A percentile compares a stretch with the other conserved stretches of the same genome.
phyloP scores from a whole-genome alignment of 2,329 filamentous ascomycete genomes.

The Beauveria australis region DNA sequence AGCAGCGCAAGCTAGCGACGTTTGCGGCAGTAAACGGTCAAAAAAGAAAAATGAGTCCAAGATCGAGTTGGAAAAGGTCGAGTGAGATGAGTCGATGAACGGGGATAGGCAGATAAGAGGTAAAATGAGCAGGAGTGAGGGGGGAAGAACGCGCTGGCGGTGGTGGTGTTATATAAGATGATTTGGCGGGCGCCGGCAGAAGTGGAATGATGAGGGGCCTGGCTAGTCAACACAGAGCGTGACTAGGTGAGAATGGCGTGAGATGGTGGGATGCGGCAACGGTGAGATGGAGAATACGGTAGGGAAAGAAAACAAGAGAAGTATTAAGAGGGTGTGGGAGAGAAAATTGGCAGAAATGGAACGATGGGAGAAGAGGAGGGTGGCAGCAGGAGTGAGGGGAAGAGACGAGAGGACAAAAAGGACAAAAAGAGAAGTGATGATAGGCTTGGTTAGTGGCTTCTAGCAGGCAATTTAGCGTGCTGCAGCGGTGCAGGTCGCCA shows the following conservation, averaged over 20 bases:
- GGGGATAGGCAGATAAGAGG: not conserved
- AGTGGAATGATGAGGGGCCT: not conserved
- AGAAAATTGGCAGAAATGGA: not conserved
- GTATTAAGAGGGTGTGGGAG: not conserved
- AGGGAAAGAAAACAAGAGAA: not conserved
- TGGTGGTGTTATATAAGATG: slow-evolving; percentile 4
- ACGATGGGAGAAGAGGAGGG: not conserved
- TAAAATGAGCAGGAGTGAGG: not conserved
- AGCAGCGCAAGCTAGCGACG: not conserved
- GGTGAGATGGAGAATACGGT: not conserved
- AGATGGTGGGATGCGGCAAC: not conserved
- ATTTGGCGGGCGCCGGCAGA: not conserved
- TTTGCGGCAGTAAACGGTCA: not conserved
- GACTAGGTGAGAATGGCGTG: not conserved
- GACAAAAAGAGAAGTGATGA: not conserved
- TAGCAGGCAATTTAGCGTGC: not conserved
- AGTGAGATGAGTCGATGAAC: not conserved
- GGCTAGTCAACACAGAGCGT: not conserved
- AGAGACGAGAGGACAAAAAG: not conserved
- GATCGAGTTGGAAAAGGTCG: not conserved
- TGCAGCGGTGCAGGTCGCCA: not conserved
- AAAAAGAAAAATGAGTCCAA: not conserved
- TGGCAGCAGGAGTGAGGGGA: not conserved
- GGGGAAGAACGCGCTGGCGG: not conserved
- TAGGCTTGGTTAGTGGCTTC: not conserved